Evolutionary conservation across 495 filamentous ascomycete genomes (phyloP).

Genomic region (Aspergillus nidulans): DNA sequence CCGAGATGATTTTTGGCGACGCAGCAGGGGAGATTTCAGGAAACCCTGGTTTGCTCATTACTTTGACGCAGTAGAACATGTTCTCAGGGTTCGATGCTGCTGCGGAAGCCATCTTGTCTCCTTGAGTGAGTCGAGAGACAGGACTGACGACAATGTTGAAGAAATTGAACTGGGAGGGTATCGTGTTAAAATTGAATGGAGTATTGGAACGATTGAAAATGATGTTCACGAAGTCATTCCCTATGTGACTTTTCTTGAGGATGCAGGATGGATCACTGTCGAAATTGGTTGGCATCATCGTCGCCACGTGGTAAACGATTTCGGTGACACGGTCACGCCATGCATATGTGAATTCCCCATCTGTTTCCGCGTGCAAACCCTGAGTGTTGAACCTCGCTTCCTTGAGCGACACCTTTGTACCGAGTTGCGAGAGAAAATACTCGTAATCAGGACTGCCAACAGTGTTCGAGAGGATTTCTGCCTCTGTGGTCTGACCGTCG

Average conservation of each 20-base stretch:
- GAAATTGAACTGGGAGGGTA: slow-evolving; percentile 89
- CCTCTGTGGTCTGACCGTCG: slow-evolving; percentile 73
- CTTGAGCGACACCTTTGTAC: slow-evolving; percentile 71
- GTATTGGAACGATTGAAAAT: slow-evolving; percentile 92
- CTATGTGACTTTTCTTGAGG: slow-evolving; percentile 90
- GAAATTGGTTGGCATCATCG: slow-evolving; percentile 90
- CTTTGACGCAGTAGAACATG: slow-evolving; percentile 76
- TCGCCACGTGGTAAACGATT: slow-evolving; percentile 91
- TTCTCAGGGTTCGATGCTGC: slow-evolving; percentile 33
- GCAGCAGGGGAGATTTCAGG: slow-evolving; percentile 86
- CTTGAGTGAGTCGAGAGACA: slow-evolving; percentile 53
- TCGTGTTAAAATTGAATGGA: slow-evolving; percentile 84
- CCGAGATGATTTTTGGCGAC: slow-evolving; percentile 79
- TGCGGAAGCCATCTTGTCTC: slow-evolving; percentile 17
- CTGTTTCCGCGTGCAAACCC: slow-evolving; percentile 77
- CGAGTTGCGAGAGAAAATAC: slow-evolving; percentile 73
- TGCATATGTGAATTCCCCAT: slow-evolving; percentile 82
- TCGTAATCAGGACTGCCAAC: slow-evolving; percentile 81
- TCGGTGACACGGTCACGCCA: slow-evolving; percentile 95
- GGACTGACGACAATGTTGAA: slow-evolving; percentile 96
- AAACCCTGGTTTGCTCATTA: slow-evolving; percentile 78
- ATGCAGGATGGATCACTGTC: slow-evolving; percentile 69
- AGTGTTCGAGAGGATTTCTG: slow-evolving; percentile 79
- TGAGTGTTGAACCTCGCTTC: slow-evolving; percentile 88
- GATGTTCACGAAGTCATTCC: slow-evolving; percentile 97